phyloP scores from a whole-genome alignment of 495 filamentous ascomycete genomes.

The Saxophila tyrrhenica region DNA sequence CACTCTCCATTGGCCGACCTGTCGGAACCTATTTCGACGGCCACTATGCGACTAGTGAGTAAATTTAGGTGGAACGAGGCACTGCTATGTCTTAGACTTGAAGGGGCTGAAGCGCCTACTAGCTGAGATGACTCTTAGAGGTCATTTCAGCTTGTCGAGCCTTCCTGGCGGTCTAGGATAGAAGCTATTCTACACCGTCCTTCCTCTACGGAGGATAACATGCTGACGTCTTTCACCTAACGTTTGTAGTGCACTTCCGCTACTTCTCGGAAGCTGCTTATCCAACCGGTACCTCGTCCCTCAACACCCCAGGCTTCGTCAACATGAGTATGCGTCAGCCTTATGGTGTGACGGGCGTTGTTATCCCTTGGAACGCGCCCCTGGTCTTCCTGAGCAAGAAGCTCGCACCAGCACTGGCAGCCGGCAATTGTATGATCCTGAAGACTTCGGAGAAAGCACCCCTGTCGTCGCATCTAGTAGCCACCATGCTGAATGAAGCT shows the following conservation, averaged over 20 bases:
- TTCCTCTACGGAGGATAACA: no score
- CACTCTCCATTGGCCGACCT: background rate
- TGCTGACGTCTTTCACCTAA: no score
- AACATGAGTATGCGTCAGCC: slow-evolving; percentile 46
- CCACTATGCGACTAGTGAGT: background rate
- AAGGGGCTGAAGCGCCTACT: no score
- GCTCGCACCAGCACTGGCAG: slow-evolving; percentile 60
- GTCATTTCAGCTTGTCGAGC: no score
- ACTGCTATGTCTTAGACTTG: no score
- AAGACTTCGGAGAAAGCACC: slow-evolving; percentile 70
- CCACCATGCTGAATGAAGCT: slow-evolving; percentile 56
- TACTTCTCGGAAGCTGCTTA: slow-evolving; percentile 11
- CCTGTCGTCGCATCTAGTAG: slow-evolving; percentile 58
- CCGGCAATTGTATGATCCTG: slow-evolving; percentile 63
- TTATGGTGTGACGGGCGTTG: slow-evolving; percentile 63
- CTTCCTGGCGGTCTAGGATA: no score
- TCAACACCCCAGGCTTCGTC: slow-evolving; percentile 27
- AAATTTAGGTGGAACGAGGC: no score
- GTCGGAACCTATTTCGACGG: background rate
- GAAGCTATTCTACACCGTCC: no score
- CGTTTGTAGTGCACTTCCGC: slow-evolving; percentile 7
- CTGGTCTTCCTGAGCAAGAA: slow-evolving; percentile 31
- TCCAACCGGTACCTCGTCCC: background rate
- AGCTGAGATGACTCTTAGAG: no score
- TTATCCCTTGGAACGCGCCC: slow-evolving; percentile 59